A percentile compares a stretch with the other conserved stretches of the same genome.
Evolutionary conservation across 129 eudicot species (phyloP).

Genomic region (Scalesia atractyloides): DNA sequence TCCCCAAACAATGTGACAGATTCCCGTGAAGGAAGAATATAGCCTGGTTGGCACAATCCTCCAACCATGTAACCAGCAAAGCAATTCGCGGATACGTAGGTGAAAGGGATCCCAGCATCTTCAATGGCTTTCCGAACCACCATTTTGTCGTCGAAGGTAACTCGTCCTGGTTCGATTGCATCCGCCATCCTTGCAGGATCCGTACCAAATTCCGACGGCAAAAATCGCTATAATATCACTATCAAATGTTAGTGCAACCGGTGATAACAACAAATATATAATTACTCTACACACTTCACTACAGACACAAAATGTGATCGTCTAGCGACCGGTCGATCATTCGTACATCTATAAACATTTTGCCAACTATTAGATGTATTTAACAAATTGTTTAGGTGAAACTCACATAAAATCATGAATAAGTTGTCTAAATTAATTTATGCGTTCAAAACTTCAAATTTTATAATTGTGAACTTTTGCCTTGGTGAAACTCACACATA

Average conservation of each 20-base stretch:
- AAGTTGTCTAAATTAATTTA: too few relatives aligned
- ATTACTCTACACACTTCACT: too few relatives aligned
- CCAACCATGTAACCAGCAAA: constrained; percentile 57
- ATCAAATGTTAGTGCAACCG: too few relatives aligned
- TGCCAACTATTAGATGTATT: too few relatives aligned
- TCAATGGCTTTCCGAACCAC: constrained; percentile 47
- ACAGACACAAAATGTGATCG: too few relatives aligned
- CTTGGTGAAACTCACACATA: too few relatives aligned
- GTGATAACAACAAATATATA: too few relatives aligned
- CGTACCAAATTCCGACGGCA: constrained; percentile 57
- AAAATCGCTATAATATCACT: constrained; percentile 34
- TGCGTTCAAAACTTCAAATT: too few relatives aligned
- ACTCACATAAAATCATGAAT: too few relatives aligned
- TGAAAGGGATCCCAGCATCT: constrained; percentile 48
- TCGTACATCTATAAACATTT: too few relatives aligned
- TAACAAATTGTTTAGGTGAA: background rate
- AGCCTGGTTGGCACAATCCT: constrained; percentile 52
- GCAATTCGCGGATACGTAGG: constrained; percentile 47
- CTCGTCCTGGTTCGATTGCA: constrained; percentile 52
- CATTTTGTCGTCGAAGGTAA: constrained; percentile 57
- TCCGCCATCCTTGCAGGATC: constrained; percentile 50
- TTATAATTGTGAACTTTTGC: too few relatives aligned
- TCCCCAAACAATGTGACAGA: constrained; percentile 49
- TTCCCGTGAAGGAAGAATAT: constrained; percentile 53
- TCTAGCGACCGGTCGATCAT: too few relatives aligned